These are phyloP conservation scores for Malus hybrid DNA, from an alignment of 331 rosid species.

Conservation along the genomic window DNA sequence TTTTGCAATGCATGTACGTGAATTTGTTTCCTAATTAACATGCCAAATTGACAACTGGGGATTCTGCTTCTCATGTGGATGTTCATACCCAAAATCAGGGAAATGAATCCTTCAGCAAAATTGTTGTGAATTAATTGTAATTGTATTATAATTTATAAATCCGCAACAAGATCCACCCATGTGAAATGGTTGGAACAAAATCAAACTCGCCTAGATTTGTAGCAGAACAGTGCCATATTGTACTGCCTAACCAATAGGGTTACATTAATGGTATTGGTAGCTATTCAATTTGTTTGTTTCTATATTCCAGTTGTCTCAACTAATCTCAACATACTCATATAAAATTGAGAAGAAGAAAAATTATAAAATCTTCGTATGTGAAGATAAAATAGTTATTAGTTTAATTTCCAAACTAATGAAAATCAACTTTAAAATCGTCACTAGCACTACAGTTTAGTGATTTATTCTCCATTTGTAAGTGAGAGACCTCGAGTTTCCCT, in stretches of 20 bases:
- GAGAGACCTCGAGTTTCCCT: not conserved
- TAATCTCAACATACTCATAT: not conserved
- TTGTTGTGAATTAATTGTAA: constrained; percentile 17
- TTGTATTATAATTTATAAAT: constrained; percentile 10
- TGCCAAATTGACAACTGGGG: not conserved
- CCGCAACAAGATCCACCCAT: constrained; percentile 23
- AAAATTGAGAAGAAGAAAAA: not conserved
- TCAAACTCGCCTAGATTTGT: not conserved
- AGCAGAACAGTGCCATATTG: not conserved
- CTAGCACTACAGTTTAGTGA: too few relatives aligned
- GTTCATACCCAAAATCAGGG: not conserved
- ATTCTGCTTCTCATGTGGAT: not conserved
- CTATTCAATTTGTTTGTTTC: not conserved
- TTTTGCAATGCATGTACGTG: not conserved
- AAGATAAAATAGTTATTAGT: not conserved
- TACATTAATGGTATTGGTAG: not conserved
- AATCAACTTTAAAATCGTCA: not conserved
- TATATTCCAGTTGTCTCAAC: not conserved
- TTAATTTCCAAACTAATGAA: not conserved
- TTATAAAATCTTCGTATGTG: not conserved
- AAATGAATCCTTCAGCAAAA: not conserved
- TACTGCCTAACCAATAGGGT: not conserved
- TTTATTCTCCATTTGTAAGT: not conserved
- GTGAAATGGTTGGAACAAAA: constrained; percentile 15
- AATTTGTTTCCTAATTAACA: not conserved